Evolutionary conservation across 78 protist genomes (phyloP).

Genomic region (Cavenderia fasciculata): DNA sequence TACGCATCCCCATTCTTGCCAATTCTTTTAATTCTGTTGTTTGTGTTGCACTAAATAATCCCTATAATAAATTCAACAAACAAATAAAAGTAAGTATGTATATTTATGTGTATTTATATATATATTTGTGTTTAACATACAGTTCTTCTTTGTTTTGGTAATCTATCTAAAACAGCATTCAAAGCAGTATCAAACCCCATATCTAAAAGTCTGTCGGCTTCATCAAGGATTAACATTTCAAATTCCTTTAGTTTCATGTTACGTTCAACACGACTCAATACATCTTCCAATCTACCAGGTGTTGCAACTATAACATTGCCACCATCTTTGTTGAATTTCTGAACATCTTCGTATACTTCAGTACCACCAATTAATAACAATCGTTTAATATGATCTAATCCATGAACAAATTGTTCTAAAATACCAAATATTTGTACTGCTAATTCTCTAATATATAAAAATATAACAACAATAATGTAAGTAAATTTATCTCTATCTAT

Average conservation of each 20-base stretch:
- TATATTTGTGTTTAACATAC: no score
- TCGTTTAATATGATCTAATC: neutral
- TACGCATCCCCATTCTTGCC: conserved; percentile 85
- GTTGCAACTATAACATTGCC: conserved; percentile 89
- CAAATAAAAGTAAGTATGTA: neutral
- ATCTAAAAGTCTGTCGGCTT: conserved; percentile 89
- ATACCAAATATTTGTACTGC: conserved; percentile 76
- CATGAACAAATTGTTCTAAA: conserved; percentile 2
- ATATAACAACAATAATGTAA: conserved; percentile 3
- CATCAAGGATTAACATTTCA: conserved; percentile 94
- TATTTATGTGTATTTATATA: neutral
- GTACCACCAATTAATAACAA: conserved; percentile 55
- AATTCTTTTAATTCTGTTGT: conserved; percentile 71
- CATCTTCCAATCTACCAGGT: conserved; percentile 91
- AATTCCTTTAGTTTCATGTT: conserved; percentile 64
- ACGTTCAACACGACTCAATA: conserved; percentile 27
- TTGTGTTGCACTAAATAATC: conserved; percentile 92
- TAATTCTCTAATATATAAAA: conserved; percentile 64
- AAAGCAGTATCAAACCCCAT: conserved; percentile 84
- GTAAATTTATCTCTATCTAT: no score
- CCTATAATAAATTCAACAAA: conserved; percentile 41
- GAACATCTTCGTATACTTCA: conserved; percentile 45
- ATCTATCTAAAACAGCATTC: conserved; percentile 44
- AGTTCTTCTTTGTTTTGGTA: conserved; percentile 92
- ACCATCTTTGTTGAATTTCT: conserved; percentile 58